phyloP scores from a whole-genome alignment of 2,329 filamentous ascomycete genomes.

The Venturia pyrina region DNA sequence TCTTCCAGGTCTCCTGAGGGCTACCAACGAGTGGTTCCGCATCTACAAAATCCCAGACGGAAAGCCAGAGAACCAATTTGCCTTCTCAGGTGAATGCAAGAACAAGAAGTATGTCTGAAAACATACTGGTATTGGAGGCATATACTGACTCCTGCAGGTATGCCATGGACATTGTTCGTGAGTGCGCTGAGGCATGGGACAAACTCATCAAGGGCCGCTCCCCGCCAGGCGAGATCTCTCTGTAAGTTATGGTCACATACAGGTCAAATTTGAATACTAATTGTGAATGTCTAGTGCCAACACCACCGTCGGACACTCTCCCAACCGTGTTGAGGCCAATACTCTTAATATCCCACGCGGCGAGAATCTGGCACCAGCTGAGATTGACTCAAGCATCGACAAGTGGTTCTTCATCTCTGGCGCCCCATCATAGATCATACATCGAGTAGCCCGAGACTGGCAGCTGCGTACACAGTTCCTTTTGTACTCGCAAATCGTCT shows the following conservation, averaged over 20 bases:
- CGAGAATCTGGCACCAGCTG: conserved; percentile 73
- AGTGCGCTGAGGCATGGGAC: conserved; percentile 97
- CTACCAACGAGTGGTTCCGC: conserved; percentile 99
- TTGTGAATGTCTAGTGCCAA: conserved; percentile 55
- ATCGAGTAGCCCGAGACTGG: conserved; percentile 21
- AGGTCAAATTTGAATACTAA: conserved; percentile 6
- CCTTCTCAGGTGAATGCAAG: conserved; percentile 99
- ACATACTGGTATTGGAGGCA: conserved; percentile 14
- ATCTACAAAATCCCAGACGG: conserved; percentile 99
- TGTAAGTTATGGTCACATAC: conserved; percentile 48
- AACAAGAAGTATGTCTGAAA: conserved; percentile 69
- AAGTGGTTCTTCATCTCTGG: conserved; percentile 99
- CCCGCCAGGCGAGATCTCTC: conserved; percentile 63
- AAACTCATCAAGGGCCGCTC: conserved; percentile 88
- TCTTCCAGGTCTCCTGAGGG: conserved; percentile 89
- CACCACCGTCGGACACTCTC: conserved; percentile 62
- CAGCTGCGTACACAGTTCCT: not conserved
- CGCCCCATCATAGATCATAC: conserved; percentile 45
- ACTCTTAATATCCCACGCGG: conserved; percentile 68
- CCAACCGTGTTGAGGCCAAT: conserved; percentile 57
- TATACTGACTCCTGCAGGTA: conserved; percentile 45
- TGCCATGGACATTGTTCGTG: conserved; percentile 87
- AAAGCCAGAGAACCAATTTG: conserved; percentile 99
- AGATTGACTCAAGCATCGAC: conserved; percentile 94
- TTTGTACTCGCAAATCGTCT: not conserved